Evolutionary conservation across 2,329 filamentous ascomycete genomes (phyloP).

Genomic region (Whalleya microplaca): DNA sequence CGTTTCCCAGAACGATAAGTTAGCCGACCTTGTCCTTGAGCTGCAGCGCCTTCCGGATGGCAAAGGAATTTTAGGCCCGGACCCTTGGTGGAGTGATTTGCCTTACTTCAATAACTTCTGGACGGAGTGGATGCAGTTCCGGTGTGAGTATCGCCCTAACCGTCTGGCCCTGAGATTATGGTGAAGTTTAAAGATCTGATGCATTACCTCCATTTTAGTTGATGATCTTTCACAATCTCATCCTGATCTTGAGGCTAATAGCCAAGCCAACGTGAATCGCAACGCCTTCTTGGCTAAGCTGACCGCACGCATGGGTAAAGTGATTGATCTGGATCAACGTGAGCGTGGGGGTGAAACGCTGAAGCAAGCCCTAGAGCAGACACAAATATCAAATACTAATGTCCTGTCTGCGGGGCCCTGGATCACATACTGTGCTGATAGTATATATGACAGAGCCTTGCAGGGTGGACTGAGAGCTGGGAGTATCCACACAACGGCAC

Average conservation of each 20-base stretch:
- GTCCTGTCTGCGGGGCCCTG: constrained; percentile 15
- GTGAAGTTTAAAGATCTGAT: background rate
- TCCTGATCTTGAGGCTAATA: constrained; percentile 1
- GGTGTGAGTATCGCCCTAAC: constrained; percentile 7
- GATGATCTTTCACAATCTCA: background rate
- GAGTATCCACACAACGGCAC: constrained; percentile 16
- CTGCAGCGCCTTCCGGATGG: constrained; percentile 18
- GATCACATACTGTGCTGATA: constrained; percentile 13
- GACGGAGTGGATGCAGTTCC: constrained; percentile 17
- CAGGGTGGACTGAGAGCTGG: constrained; percentile 15
- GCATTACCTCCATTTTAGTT: background rate
- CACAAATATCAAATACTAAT: constrained; percentile 1
- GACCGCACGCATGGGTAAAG: constrained; percentile 6
- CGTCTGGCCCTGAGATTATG: too few relatives aligned
- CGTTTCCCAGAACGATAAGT: constrained; percentile 19
- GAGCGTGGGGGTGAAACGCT: constrained; percentile 17
- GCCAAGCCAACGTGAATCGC: constrained; percentile 16
- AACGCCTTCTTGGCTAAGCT: constrained; percentile 21
- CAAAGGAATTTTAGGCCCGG: constrained; percentile 13
- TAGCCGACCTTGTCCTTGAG: constrained; percentile 16
- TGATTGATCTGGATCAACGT: constrained; percentile 14
- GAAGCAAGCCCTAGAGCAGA: constrained; percentile 11
- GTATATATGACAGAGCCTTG: constrained; percentile 13
- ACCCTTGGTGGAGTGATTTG: constrained; percentile 17
- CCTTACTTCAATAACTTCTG: constrained; percentile 19